Conservation (phyloP, 2,329 filamentous ascomycete genomes). For the Polychaeton citri region DNA sequence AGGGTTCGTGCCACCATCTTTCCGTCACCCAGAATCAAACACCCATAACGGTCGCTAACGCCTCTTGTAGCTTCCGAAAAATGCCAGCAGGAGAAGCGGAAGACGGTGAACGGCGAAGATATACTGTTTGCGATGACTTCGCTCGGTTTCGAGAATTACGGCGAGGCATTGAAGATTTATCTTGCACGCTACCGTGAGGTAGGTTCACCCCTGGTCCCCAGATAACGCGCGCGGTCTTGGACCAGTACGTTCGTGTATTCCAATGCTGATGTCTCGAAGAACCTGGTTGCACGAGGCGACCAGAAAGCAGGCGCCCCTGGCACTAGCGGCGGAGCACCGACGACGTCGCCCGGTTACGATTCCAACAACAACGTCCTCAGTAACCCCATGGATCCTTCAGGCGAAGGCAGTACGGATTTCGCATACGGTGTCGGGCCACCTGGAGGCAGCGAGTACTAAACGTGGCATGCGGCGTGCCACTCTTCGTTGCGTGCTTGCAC, state of each 20-base stretch:
- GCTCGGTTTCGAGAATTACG: slow-evolving; percentile 96
- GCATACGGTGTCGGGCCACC: slow-evolving; percentile 9
- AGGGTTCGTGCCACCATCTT: slow-evolving; percentile 51
- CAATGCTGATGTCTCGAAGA: slow-evolving; percentile 36
- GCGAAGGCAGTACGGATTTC: slow-evolving; percentile 27
- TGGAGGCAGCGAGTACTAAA: background rate
- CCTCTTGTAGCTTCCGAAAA: slow-evolving; percentile 73
- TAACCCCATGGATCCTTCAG: slow-evolving; percentile 29
- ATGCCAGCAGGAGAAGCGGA: slow-evolving; percentile 97
- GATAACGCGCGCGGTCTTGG: too few species aligned
- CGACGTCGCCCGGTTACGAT: slow-evolving; percentile 19
- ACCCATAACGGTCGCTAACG: slow-evolving; percentile 3
- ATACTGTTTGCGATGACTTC: slow-evolving; percentile 99
- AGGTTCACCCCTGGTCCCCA: slow-evolving; percentile 43
- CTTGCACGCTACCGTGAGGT: slow-evolving; percentile 96
- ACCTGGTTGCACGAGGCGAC: slow-evolving; percentile 61
- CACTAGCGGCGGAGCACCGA: slow-evolving; percentile 14
- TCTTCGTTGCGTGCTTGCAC: too few species aligned
- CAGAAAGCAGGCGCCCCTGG: slow-evolving; percentile 39
- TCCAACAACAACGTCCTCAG: slow-evolving; percentile 29
- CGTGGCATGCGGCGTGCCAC: background rate
- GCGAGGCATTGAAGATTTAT: slow-evolving; percentile 95
- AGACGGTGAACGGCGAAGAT: slow-evolving; percentile 97
- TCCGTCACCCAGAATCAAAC: background rate
- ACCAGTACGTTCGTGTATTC: too few species aligned